Base-by-base conservation (phyloP, 2,329 filamentous ascomycete genomes). In the Ophiostoma fasciatum region DNA sequence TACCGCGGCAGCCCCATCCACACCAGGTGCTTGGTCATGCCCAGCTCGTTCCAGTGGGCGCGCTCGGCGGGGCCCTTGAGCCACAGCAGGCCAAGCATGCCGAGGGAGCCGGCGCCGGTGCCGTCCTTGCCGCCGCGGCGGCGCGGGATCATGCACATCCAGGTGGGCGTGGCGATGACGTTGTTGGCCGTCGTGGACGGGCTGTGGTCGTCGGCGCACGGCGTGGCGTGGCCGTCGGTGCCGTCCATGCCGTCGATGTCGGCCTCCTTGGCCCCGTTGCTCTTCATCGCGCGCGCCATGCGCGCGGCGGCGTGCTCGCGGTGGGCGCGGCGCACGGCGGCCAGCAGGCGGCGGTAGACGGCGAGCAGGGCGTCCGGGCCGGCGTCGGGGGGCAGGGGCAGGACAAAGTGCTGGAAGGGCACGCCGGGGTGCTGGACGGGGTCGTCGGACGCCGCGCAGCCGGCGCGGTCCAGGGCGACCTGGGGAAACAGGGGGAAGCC, bases 11-110 rank as follows among this genome's bases (percentile, higher is more conserved):
- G 30, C 6, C 44, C 44, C 42, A 46, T 43, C 42, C 42, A 47
- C 11, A 43, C 39, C 8, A 46, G 42, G 21, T 47, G 45, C 18
- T 45, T 31, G 13, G 45, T 46, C 30, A 47, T 41, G 10, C 50
- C 49, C 11, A 48, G 38, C 34, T 42, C 39, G 7, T 37, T 37
- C 51, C 51, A 52, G 33, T 45, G 41, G 11, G 48, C 38, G 15
- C 48, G 38, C 33, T 51, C 51, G n/a, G 31, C 37, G 20, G 39
- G 31, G 35, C 44, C 42, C 8, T 36, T 33, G 11, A 53, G 43
- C 51, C 51, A 53, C 7, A 55, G 45, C 39, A 58, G 39, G 1
- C 56, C 56, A 12, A 56, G 38, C 55, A 58, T 58, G 11, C 47
- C 51, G 13, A 55, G 50, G 5, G 51, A 50, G 35, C 56, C 56